Percentiles rank a stretch among this genome's conserved stretches.
phyloP scores from a whole-genome alignment of 148 eudicot species.

The Diospyros lotus region DNA sequence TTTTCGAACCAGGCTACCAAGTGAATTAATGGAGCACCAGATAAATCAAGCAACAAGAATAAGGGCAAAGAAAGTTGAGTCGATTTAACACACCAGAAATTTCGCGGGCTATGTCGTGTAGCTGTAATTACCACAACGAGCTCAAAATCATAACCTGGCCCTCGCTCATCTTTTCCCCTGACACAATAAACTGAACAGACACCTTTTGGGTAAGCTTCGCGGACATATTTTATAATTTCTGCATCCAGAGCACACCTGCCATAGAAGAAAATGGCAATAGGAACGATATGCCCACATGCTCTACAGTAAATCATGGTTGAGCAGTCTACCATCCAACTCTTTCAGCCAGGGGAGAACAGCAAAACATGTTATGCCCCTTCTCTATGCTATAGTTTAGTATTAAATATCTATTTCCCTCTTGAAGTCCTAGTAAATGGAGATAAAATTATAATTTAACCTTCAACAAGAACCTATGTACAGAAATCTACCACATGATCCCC shows the following conservation, averaged over 20 bases:
- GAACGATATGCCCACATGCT: neutral
- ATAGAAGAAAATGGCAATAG: conserved; percentile 10
- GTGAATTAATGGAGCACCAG: neutral
- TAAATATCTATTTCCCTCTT: too few relatives aligned
- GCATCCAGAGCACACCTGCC: conserved; percentile 86
- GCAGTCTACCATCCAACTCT: neutral
- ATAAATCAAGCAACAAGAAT: neutral
- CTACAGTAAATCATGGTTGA: neutral
- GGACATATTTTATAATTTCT: conserved; percentile 68
- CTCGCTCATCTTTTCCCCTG: conserved; percentile 85
- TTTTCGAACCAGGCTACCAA: neutral
- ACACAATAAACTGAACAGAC: conserved; percentile 70
- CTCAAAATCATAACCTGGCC: conserved; percentile 83
- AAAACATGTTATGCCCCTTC: too few relatives aligned
- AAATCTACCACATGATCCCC: too few relatives aligned
- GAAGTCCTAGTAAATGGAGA: too few relatives aligned
- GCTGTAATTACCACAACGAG: conserved; percentile 93
- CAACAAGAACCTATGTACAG: too few relatives aligned
- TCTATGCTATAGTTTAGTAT: too few relatives aligned
- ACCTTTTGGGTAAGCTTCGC: conserved; percentile 95
- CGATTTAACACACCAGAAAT: conserved; percentile 63
- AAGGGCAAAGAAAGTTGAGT: neutral
- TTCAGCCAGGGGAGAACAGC: neutral
- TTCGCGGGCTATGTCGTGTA: conserved; percentile 84
- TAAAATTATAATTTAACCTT: too few relatives aligned